phyloP scores from a whole-genome alignment of 2,329 filamentous ascomycete species.

The Uncinocarpus reesii region DNA sequence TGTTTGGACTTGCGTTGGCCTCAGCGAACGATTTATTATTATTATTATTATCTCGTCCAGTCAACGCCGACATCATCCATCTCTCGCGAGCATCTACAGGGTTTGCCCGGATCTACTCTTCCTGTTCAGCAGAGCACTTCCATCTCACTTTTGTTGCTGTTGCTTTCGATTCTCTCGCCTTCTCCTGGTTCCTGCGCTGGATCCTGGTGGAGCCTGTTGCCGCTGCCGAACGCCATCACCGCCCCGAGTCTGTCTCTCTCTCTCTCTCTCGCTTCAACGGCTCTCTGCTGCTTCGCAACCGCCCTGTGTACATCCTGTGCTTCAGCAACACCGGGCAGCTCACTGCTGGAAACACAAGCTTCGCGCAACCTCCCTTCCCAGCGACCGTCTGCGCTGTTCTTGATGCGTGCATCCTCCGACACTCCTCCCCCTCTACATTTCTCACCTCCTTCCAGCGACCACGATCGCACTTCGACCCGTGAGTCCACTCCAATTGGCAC shows the following conservation, averaged over 20 bases:
- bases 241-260: background rate
- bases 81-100: background rate
- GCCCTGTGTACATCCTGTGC: background rate
- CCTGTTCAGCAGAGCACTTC: background rate
- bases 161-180: background rate
- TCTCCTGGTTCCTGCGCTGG: background rate
- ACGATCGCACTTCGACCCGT: slow-evolving; percentile 42
- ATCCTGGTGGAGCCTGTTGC: slow-evolving; percentile 2
- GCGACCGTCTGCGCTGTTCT: slow-evolving; percentile 18
- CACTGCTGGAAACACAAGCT: background rate
- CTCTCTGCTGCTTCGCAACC: no score
- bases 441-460: slow-evolving; percentile 41
- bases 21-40: no score
- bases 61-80: background rate
- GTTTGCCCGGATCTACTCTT: background rate
- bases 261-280: background rate
- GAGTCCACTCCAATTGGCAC: slow-evolving; percentile 41
- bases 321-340: no score
- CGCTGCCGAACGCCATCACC: background rate
- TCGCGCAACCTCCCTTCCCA: background rate
- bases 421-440: slow-evolving; percentile 41
- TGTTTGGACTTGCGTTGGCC: background rate
- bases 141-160: background rate
- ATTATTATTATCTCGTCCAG: no score
- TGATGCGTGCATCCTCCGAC: slow-evolving; percentile 47